Evolutionary conservation across 345 rosid species (phyloP).

Genomic region (Isatis tinctoria): DNA sequence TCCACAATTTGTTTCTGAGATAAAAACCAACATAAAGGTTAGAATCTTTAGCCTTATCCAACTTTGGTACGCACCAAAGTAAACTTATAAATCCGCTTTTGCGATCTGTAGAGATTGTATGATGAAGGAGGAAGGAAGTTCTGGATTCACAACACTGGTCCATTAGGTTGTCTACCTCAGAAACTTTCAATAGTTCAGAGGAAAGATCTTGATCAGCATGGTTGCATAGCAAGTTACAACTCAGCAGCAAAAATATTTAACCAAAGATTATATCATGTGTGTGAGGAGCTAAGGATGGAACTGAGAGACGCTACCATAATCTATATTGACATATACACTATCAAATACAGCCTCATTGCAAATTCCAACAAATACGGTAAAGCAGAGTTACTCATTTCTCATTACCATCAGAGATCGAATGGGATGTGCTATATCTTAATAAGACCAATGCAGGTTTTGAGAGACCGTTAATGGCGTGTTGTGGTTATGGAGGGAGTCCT

Average conservation of each 20-base stretch:
- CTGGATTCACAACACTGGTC: constrained; percentile 91
- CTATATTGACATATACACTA: constrained; percentile 59
- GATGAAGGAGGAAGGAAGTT: constrained; percentile 70
- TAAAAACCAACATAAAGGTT: constrained; percentile 54
- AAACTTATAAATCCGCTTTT: neutral
- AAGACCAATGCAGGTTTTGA: constrained; percentile 46
- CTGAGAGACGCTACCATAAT: constrained; percentile 46
- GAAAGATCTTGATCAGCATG: constrained; percentile 44
- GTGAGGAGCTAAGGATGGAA: constrained; percentile 44
- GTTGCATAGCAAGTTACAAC: constrained; percentile 61
- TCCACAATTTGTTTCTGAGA: constrained; percentile 49
- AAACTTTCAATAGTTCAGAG: constrained; percentile 51
- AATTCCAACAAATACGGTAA: constrained; percentile 55
- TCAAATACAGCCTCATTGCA: constrained; percentile 67
- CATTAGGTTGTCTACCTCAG: constrained; percentile 86
- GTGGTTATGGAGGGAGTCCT: constrained; percentile 73
- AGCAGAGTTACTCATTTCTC: neutral
- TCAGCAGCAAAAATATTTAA: constrained; percentile 63
- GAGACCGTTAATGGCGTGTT: constrained; percentile 72
- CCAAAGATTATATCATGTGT: constrained; percentile 38
- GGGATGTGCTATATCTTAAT: neutral
- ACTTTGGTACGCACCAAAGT: neutral
- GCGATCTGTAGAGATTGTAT: constrained; percentile 40
- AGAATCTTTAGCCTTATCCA: neutral
- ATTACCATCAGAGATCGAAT: neutral